Conservation (phyloP, 23 red algal species). For the Gracilaria domingensis region DNA sequence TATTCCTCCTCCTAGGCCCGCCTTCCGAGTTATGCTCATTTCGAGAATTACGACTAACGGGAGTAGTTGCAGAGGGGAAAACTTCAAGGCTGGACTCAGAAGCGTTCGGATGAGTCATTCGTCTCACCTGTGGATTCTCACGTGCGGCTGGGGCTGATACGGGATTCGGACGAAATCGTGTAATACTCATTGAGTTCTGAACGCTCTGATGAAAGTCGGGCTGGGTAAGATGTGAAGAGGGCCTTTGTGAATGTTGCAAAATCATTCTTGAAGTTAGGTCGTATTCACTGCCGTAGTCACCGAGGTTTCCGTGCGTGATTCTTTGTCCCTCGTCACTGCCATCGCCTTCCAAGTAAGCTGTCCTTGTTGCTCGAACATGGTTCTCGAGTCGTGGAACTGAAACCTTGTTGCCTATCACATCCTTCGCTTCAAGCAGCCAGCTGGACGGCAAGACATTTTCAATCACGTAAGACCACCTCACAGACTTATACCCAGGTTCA, state of each 20-base stretch:
- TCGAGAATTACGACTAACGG: neutral
- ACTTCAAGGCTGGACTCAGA: neutral
- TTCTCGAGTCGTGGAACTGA: conserved; percentile 7
- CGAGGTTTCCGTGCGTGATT: neutral
- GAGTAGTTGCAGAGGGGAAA: neutral
- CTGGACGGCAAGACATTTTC: conserved; percentile 48
- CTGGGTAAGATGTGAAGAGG: neutral
- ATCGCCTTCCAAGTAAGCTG: conserved; percentile 3
- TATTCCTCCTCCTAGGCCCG: neutral
- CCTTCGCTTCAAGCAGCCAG: conserved; percentile 42
- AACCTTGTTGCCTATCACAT: conserved; percentile 20
- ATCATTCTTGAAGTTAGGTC: neutral
- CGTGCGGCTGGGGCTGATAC: neutral
- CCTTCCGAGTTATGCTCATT: neutral
- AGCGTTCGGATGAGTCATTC: neutral
- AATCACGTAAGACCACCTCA: conserved; percentile 70
- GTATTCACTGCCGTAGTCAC: neutral
- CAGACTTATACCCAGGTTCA: conserved; percentile 58
- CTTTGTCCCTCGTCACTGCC: neutral
- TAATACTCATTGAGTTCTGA: neutral
- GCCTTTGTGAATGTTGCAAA: neutral
- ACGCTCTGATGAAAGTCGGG: neutral
- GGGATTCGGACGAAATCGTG: neutral
- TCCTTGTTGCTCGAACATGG: neutral
- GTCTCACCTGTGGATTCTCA: neutral